Base-by-base conservation (phyloP, 495 filamentous ascomycete genomes). In the Niebla homalea region DNA sequence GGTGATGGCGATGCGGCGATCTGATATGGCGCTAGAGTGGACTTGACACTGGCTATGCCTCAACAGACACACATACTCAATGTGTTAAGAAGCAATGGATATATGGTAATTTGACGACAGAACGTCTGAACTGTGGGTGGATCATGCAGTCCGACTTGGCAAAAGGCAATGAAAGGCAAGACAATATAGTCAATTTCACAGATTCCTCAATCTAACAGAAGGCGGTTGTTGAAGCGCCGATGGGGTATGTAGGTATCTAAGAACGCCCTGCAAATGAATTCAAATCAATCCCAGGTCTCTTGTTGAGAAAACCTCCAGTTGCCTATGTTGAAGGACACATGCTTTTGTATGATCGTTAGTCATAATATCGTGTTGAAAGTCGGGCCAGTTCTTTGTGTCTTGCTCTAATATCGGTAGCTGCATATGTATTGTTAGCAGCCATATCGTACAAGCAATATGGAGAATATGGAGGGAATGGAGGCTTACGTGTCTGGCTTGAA, bases 401-500 rank as follows among this genome's bases (percentile, higher is more conserved):
- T 49, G 55, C 56, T 67, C 58, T 71, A 73, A 61, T 74, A 70
- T 46, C 69, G 67, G 60, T 71, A 71, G 53, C 64, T 68, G 50
- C 25, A 15, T 22, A 12, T 20, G n/a, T 15, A 5, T 29, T 4
- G 21, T 39, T 35, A 48, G 37, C 16, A 15, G 6, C 15, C 20
- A 26, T 18, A 25, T 10, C 43, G 43, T 51, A 15, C 23, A 29
- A 43, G 20, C n/a, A 50, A 59, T 55, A 41, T 37, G 12, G 15
- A 35, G 16, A n/a, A 46, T 32, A 26, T 26, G 25, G 25, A 36
- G 54, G 11, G 45, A 8, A 36, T n/a, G n/a, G 36, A 11, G 10
- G 60, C 66, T 21, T 67, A 76, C 67, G 74, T 74, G 38, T 98
- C 92, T 71, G 73, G 75, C 88, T 98, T 98, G 85, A 77, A 98